Evolutionary conservation across 805 yeast genomes (phyloP).

Genomic region (Monosporozyma unispora): DNA sequence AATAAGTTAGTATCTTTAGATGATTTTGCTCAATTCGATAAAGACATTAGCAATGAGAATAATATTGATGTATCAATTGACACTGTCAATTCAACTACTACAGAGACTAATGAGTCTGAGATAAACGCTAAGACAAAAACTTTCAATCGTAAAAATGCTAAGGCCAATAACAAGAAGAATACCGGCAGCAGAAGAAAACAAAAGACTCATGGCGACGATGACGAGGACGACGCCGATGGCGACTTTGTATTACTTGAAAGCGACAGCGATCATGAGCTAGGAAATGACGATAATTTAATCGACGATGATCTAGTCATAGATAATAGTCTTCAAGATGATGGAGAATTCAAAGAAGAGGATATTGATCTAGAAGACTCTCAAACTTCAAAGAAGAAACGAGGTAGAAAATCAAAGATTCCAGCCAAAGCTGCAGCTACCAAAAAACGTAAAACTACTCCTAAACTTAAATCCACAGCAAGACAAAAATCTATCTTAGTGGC

Average conservation of each 20-base stretch:
- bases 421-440: neutral
- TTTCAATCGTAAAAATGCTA: neutral
- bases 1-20: neutral
- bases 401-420: neutral
- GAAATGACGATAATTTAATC: slow-evolving; percentile 12
- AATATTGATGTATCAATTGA: neutral
- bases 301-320: slow-evolving; percentile 6
- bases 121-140: neutral
- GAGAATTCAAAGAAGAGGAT: slow-evolving; percentile 4
- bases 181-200: neutral
- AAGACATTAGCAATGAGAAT: neutral
- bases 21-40: neutral
- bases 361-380: neutral
- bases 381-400: neutral
- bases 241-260: slow-evolving; percentile 1
- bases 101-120: neutral
- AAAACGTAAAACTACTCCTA: neutral
- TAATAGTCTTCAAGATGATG: slow-evolving; percentile 4
- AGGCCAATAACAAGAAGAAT: neutral
- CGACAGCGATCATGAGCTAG: slow-evolving; percentile 10
- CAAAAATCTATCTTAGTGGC: slow-evolving; percentile 12
- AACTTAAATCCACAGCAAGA: neutral
- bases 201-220: neutral
- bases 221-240: slow-evolving; percentile 5
- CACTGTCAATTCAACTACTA: neutral